These are phyloP conservation scores for Abrus precatorius DNA, from an alignment of 306 rosid species.

Conservation along the genomic window DNA sequence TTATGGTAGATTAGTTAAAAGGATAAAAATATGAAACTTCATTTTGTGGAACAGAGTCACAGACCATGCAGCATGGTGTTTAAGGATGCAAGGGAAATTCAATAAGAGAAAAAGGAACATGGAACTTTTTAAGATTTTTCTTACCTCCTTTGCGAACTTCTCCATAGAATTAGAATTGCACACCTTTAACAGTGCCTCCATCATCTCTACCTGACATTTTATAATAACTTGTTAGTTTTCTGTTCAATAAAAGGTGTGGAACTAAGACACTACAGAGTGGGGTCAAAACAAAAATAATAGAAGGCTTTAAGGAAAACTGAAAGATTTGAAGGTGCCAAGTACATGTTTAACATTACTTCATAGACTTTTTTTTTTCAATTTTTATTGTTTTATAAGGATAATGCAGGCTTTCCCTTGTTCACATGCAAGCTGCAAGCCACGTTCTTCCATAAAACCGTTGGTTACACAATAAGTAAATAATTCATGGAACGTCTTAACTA, in stretches of 20 bases:
- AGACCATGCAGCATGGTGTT: constrained; percentile 19
- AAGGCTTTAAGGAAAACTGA: constrained; percentile 2
- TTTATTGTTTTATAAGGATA: not conserved
- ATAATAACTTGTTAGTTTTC: constrained; percentile 40
- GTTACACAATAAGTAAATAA: not conserved
- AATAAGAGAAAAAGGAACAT: not conserved
- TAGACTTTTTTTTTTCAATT: not conserved
- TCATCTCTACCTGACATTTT: constrained; percentile 69
- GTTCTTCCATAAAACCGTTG: not conserved
- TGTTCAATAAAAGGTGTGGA: constrained; percentile 9
- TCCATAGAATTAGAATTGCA: constrained; percentile 70
- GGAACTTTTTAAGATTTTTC: not conserved
- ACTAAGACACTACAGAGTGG: constrained; percentile 1
- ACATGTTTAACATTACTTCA: not conserved
- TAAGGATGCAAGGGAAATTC: constrained; percentile 26
- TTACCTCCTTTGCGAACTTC: constrained; percentile 69
- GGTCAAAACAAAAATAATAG: constrained; percentile 27
- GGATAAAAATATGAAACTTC: not conserved
- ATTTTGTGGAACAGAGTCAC: constrained; percentile 12
- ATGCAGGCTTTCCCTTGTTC: not conserved
- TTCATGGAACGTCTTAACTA: not conserved
- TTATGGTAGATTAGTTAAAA: not conserved
- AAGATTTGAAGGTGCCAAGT: not conserved
- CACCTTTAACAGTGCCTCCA: constrained; percentile 72
- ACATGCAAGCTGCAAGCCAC: not conserved